Conservation (phyloP, 176 grass and related monocot genomes). For the Oryza rufipogon region DNA sequence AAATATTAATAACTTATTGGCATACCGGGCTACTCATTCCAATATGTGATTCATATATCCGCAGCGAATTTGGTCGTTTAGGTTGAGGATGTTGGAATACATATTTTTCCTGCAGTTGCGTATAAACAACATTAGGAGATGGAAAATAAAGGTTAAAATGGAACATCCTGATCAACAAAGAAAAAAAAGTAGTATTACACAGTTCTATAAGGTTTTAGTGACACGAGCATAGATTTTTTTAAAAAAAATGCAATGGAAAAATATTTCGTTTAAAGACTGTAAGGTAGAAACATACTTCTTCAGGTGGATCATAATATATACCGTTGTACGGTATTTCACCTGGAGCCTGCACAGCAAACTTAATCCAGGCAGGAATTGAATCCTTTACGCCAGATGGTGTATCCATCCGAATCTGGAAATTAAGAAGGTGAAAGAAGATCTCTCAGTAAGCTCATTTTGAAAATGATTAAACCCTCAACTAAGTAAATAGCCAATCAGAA, state of each 20-base stretch:
- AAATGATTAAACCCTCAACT: conserved; percentile 1
- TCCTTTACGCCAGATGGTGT: conserved; percentile 94
- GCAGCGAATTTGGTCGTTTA: conserved; percentile 80
- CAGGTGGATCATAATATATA: conserved; percentile 97
- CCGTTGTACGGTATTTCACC: conserved; percentile 90
- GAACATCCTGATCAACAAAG: conserved; percentile 1
- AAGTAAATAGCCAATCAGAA: conserved; percentile 9
- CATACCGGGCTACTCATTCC: conserved; percentile 98
- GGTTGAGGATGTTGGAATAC: conserved; percentile 90
- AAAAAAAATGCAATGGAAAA: conserved; percentile 49
- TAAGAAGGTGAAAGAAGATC: neutral
- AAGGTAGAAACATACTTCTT: conserved; percentile 62
- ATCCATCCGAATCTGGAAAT: conserved; percentile 87
- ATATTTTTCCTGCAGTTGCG: conserved; percentile 79
- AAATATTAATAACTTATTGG: conserved; percentile 8
- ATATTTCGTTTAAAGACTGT: conserved; percentile 45
- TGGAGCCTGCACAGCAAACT: conserved; percentile 80
- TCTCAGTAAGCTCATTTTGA: conserved; percentile 15
- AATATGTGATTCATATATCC: conserved; percentile 95
- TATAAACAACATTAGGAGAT: conserved; percentile 36
- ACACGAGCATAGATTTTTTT: neutral
- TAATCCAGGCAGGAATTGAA: conserved; percentile 99
- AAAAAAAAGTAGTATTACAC: neutral
- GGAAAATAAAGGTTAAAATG: neutral
- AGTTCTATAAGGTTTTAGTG: conserved; percentile 23